A percentile compares a stretch with the other conserved stretches of the same genome.
Evolutionary conservation across 2,329 filamentous ascomycete genomes (phyloP).

Genomic region (Trichoderma endophyticum): DNA sequence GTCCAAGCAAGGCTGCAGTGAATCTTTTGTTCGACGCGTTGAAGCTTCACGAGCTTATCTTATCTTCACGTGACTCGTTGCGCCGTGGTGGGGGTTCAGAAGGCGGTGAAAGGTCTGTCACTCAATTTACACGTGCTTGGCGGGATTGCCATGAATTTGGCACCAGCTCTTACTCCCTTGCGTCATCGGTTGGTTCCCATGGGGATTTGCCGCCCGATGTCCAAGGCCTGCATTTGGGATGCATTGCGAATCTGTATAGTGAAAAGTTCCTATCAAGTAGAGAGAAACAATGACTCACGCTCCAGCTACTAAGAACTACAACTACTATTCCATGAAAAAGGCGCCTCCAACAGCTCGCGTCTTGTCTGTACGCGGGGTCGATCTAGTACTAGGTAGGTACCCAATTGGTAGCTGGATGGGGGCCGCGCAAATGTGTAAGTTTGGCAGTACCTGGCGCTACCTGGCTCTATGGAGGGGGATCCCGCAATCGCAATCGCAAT

Average conservation of each 20-base stretch:
- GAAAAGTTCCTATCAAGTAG: neutral
- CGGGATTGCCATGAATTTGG: neutral
- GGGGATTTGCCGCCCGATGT: neutral
- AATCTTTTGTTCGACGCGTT: slow-evolving; percentile 7
- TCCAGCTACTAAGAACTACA: neutral
- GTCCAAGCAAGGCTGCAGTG: neutral
- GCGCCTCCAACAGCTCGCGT: neutral
- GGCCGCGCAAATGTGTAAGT: slow-evolving; percentile 13
- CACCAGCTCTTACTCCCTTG: neutral
- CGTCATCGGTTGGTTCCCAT: neutral
- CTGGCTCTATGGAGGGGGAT: neutral
- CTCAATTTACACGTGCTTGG: neutral
- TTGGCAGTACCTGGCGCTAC: slow-evolving; percentile 9
- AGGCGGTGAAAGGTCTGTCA: slow-evolving; percentile 7
- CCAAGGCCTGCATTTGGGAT: neutral
- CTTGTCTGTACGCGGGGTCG: slow-evolving; percentile 3
- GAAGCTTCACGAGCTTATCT: slow-evolving; percentile 24
- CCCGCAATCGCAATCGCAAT: neutral
- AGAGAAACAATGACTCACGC: neutral
- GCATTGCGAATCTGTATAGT: neutral
- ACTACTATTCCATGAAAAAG: neutral
- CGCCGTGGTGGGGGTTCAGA: neutral
- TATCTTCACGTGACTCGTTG: slow-evolving; percentile 32
- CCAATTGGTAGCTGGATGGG: neutral
- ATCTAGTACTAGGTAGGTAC: neutral